Evolutionary conservation across 495 filamentous ascomycete genomes (phyloP), one percentile per base, ranked within the genome.

Genomic region (Talaromyces proteolyticus): DNA sequence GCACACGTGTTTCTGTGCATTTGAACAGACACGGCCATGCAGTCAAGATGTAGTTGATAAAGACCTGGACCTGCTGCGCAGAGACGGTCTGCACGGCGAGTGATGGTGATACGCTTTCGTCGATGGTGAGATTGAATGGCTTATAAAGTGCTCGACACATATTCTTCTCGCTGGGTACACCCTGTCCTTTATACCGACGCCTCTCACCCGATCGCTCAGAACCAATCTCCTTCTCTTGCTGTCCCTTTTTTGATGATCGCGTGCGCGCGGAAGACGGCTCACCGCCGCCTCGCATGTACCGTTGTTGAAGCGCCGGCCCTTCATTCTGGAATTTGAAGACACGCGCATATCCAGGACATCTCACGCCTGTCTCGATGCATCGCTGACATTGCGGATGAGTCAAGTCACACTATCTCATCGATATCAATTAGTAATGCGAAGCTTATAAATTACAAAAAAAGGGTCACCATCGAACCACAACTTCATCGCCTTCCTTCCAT

Each of bases 21-120:
- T 62, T 60, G 52, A 64, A 67, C 23, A 57, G 56, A 45, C 61
- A 62, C 5, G 64, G 64, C 39, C 60, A 64, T 14, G 57, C 49
- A 10, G 54, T 48, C 29, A 64, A 50, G 20, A 67, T 44, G 41
- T 57, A 64, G 47, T 61, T 60, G 48, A 55, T 56, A 34, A 61
- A 66, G 12, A 64, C 29, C 37, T 62, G 54, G 10, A 53, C 56
- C 42, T 62, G 63, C 37, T 60, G 61, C 17, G 53, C 44, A 10
- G 53, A 55, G 38, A 56, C 46, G 20, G 59, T 57, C 14, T 47
- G 57, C 44, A 53, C 53, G 14, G 50, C 50, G 14, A 66, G 52
- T 23, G 59, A 60, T 3, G 60, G 63, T 0, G 51, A 49, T 2
- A 58, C 29, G 40, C 36, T 37, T 37, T 56, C 54, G 51, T 66